Evolutionary conservation across 768 basidiomycete species (phyloP).

Genomic region (Trametes coccinea): DNA sequence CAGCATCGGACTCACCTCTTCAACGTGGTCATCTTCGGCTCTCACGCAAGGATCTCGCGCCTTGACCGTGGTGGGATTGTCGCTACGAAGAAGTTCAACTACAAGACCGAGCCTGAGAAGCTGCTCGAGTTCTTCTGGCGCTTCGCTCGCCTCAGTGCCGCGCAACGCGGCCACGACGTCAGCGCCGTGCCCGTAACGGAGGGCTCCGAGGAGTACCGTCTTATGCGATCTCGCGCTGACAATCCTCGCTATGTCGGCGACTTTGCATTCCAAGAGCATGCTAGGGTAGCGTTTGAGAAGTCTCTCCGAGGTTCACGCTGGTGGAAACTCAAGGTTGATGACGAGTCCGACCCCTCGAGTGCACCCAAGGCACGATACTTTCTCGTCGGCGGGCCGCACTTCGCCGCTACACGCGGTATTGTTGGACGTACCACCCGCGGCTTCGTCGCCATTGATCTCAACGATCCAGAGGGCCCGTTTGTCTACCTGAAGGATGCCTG

Average conservation of each 20-base stretch:
- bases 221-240: background rate
- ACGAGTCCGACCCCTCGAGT: background rate
- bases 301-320: background rate
- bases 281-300: background rate
- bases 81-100: constrained; percentile 9
- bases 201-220: background rate
- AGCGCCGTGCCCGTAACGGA: background rate
- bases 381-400: background rate
- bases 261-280: background rate
- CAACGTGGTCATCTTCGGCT: constrained; percentile 6
- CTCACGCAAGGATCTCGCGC: background rate
- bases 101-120: background rate
- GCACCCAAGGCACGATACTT: background rate
- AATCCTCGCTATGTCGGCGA: background rate
- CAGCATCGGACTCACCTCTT: constrained; percentile 8
- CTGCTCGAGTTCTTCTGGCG: constrained; percentile 7
- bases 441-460: constrained; percentile 8
- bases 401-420: background rate
- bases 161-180: constrained; percentile 4
- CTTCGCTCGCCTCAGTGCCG: background rate
- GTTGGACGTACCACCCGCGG: constrained; percentile 1
- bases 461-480: background rate
- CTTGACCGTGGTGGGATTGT: constrained; percentile 4
- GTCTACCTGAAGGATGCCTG: constrained; percentile 7
- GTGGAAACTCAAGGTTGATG: background rate